phyloP scores from a whole-genome alignment of 345 rosid species.

The Balakata baccata region DNA sequence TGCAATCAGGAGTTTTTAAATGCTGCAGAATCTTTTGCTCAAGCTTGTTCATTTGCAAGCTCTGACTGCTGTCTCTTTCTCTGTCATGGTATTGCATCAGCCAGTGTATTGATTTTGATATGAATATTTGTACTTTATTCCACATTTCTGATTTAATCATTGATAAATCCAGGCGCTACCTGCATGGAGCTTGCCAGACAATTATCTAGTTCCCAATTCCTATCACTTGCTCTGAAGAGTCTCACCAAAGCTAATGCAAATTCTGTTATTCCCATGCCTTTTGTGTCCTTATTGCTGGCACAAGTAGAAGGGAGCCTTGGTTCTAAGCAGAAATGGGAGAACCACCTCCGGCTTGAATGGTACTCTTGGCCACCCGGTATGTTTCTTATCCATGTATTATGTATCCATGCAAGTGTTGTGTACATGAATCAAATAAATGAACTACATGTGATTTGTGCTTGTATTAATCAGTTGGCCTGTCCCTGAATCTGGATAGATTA shows the following conservation, averaged over 20 bases:
- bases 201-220: conserved; percentile 44
- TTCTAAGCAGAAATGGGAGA: conserved; percentile 71
- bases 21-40: conserved; percentile 59
- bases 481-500: neutral
- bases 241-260: conserved; percentile 52
- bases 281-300: conserved; percentile 66
- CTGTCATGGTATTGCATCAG: conserved; percentile 54
- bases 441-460: neutral
- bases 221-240: conserved; percentile 59
- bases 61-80: conserved; percentile 68
- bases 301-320: conserved; percentile 91
- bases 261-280: conserved; percentile 53
- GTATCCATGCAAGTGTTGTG: no score
- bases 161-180: conserved; percentile 46
- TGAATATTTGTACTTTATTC: neutral
- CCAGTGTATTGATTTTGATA: conserved; percentile 1
- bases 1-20: conserved; percentile 48
- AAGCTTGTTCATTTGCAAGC: conserved; percentile 54
- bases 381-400: neutral
- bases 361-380: conserved; percentile 92
- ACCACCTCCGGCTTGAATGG: conserved; percentile 78
- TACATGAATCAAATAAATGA: neutral
- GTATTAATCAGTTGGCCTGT: neutral
- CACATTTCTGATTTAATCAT: conserved; percentile 10
- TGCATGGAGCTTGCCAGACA: conserved; percentile 77